Conservation (phyloP, 176 grass and related monocot species). For the Aegilops bicornis region DNA sequence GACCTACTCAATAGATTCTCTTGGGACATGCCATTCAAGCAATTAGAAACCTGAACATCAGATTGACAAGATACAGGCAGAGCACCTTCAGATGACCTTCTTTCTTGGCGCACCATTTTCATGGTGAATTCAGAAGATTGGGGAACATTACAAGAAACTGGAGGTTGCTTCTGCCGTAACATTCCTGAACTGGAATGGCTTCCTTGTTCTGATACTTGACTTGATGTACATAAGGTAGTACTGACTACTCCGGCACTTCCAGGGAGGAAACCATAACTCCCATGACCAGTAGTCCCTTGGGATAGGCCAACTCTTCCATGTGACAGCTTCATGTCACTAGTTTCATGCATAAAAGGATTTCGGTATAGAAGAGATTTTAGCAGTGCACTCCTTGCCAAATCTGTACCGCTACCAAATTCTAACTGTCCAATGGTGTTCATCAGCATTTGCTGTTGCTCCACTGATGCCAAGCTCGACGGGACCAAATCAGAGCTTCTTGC, state of each 20-base stretch:
- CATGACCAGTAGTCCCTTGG: slow-evolving; percentile 12
- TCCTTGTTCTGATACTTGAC: slow-evolving; percentile 40
- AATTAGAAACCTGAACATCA: slow-evolving; percentile 37
- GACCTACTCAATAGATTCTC: slow-evolving; percentile 32
- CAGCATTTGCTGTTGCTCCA: slow-evolving; percentile 40
- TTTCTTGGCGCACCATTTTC: slow-evolving; percentile 37
- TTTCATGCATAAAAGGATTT: slow-evolving; percentile 32
- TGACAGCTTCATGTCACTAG: slow-evolving; percentile 18
- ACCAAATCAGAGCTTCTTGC: slow-evolving; percentile 39
- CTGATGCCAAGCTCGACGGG: slow-evolving; percentile 37
- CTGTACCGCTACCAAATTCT: slow-evolving; percentile 29
- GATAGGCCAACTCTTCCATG: slow-evolving; percentile 32
- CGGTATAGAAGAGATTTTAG: slow-evolving; percentile 31
- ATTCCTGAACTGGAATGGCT: slow-evolving; percentile 35
- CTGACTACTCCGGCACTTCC: slow-evolving; percentile 18
- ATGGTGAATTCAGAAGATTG: slow-evolving; percentile 30
- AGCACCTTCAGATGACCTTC: slow-evolving; percentile 33
- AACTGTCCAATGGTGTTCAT: slow-evolving; percentile 32
- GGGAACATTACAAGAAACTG: slow-evolving; percentile 25
- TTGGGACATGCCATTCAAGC: slow-evolving; percentile 38
- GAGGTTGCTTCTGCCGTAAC: slow-evolving; percentile 39
- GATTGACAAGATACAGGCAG: slow-evolving; percentile 25
- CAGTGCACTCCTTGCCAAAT: slow-evolving; percentile 26
- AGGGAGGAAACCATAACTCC: slow-evolving; percentile 37
- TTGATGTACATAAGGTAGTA: slow-evolving; percentile 34